Base-by-base conservation (phyloP, 768 basidiomycete species). In the Tylopilus subfusipes region DNA sequence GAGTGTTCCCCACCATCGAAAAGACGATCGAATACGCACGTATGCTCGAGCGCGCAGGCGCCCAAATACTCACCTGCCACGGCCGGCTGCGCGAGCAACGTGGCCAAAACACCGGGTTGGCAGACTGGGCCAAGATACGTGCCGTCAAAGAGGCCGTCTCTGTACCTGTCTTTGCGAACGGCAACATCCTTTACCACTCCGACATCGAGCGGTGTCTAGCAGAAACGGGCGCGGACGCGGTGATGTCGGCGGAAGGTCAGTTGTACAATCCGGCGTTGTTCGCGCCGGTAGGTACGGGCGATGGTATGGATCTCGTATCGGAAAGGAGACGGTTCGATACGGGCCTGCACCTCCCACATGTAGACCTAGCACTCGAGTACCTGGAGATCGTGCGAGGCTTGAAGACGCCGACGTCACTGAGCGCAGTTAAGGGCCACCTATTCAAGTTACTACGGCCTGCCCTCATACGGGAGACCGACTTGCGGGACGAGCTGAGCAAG, bases 131-230 rank as follows among this genome's bases (percentile, higher is more conserved):
- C 24, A 87, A 97, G 70, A 98, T 99, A 65, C 81, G 80, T 9
- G 90, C 92, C 0, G 93, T 99, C 62, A 97, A 95, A 69, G 71
- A 88, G 61, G 90, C 91, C 1, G 91, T 98, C 34, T 83, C 82
- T 1, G 82, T 99, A 0, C 96, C 95, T 4, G 94, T 99, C 5
- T 91, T 99, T 68, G 95, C 96, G 0, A 99, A 99, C 69, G 97
- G 97, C 27, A 98, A 98, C 69, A 83, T 98, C 55, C 83, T 98
- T 13, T 92, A 86, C 68, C 81, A 87, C 42, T 78, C 83, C n/a
- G 95, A 98, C 70, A 82, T 98, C 44, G 77, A 79, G 48, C 74
- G 76, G 12, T 98, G 94, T 69, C 73, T 99, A 30, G 79, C 81
- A 22, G 81, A 82, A 46, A 99, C 97, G 0, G 92, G 93, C 14